These are phyloP conservation scores for Hemisphaericaspora subhashii DNA, from an alignment of 1,139 yeast genomes.

Conservation along the genomic window DNA sequence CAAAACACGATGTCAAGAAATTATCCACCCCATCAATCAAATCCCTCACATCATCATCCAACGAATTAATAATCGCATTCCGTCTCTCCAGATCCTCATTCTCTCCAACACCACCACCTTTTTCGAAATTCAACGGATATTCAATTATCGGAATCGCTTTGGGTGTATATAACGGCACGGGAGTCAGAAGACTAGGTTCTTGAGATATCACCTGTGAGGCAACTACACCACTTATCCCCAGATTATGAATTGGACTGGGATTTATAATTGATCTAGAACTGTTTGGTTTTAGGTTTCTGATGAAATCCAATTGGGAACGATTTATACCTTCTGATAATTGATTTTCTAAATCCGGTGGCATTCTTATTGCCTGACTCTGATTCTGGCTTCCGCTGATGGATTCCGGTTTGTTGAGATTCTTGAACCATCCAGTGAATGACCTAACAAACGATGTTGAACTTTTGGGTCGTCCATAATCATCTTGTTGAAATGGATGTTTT, in stretches of 20 bases:
- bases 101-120: no score
- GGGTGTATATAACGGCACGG: conserved; percentile 23
- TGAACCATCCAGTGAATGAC: conserved; percentile 14
- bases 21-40: conserved; percentile 17
- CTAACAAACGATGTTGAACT: conserved; percentile 7
- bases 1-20: conserved; percentile 14
- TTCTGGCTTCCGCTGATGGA: no score
- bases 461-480: conserved; percentile 13
- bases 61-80: conserved; percentile 19
- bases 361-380: background rate
- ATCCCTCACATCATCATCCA: conserved; percentile 18
- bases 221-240: no score
- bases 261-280: conserved; percentile 24
- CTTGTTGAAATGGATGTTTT: conserved; percentile 40
- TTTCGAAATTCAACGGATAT: conserved; percentile 19
- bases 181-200: conserved; percentile 7
- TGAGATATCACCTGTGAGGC: conserved; percentile 7
- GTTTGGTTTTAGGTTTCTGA: conserved; percentile 15
- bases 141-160: conserved; percentile 26
- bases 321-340: background rate
- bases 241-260: conserved; percentile 10
- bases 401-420: no score
- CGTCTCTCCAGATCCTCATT: conserved; percentile 12
- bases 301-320: conserved; percentile 4
- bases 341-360: conserved; percentile 2